phyloP scores from a whole-genome alignment of 164 flowering plant species.

The Taxillus chinensis region DNA sequence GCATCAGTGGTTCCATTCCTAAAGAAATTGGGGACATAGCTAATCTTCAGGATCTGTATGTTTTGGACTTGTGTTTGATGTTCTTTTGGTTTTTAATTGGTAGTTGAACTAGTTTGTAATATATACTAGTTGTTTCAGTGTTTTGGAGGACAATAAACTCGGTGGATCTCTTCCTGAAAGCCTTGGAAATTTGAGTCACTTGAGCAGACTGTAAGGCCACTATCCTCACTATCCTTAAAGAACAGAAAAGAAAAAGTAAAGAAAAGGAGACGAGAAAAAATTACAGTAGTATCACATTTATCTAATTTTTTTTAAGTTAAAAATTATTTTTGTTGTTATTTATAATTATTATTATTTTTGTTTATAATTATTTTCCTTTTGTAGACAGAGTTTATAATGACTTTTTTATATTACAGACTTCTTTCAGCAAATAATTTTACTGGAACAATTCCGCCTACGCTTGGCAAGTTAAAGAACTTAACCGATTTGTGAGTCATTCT shows the following conservation, averaged over 20 bases:
- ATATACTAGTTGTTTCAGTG: constrained; percentile 20
- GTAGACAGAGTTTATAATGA: not conserved
- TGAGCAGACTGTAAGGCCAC: constrained; percentile 46
- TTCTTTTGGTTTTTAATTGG: not conserved
- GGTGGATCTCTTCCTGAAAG: constrained; percentile 33
- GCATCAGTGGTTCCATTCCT: constrained; percentile 53
- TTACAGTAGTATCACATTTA: not conserved
- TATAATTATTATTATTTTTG: not conserved
- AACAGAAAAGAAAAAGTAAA: not conserved
- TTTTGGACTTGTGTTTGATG: constrained; percentile 2
- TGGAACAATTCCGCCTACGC: constrained; percentile 44
- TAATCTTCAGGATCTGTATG: constrained; percentile 51
- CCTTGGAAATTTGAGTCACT: constrained; percentile 40
- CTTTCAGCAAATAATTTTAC: constrained; percentile 46
- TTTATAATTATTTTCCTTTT: not conserved
- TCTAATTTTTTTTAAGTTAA: not conserved
- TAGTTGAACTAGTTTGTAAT: not conserved
- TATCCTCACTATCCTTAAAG: not conserved
- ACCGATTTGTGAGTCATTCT: constrained; percentile 43
- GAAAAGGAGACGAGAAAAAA: not conserved
- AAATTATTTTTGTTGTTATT: not conserved
- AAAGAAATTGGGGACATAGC: constrained; percentile 36
- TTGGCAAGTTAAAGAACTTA: constrained; percentile 38
- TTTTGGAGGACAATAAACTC: constrained; percentile 48
- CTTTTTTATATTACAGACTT: constrained; percentile 27